Base-by-base conservation (phyloP, 2,329 filamentous ascomycete species). In the Claviceps maximensis region DNA sequence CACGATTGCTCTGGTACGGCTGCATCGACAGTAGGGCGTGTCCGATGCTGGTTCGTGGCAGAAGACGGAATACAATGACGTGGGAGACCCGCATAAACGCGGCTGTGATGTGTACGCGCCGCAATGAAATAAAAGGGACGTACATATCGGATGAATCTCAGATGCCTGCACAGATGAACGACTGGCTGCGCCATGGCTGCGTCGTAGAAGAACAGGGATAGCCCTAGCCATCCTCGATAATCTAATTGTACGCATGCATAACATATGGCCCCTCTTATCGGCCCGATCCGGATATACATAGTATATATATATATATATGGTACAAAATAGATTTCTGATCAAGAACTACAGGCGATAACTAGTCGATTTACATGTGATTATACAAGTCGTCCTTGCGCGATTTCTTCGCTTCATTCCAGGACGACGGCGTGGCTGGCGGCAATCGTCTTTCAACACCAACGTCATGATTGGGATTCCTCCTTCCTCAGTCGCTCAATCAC, bases 401-500 rank as follows among this genome's bases (percentile, higher is more conserved):
- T 27, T 38, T 29, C 17, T n/a, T 17, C 15, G 7, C 21, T 25
- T 17, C 31, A 48, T 38, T 40, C 33, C 23, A n/a, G 21, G 3
- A 9, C 7, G 21, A 25, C 19, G 31, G 21, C 15, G 21, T 40
- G 33, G 15, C 27, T 31, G 27, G 12, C 45, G 8, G n/a, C 3
- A 17, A n/a, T 13, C 2, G 8, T 29, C n/a, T n/a, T n/a, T 29
- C 4, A 5, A 9, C 6, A 21, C 19, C n/a, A n/a, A 48, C 19
- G 17, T 48, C 42, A 51, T 15, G 27, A 36, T 15, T 38, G 45
- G 19, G 51, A 47, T 21, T 55, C 78, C 57, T 82, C 77, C 55
- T 74, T 69, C 49, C 66, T 68, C 31, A 83, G 67, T 47, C 71
- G 71, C 59, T 78, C 72, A 15, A 80, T 62, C 50, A 83, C 63